A percentile compares a stretch with the other conserved stretches of the same genome.
phyloP scores from a whole-genome alignment of 352 stramenopile genomes.

The Phytophthora melonis region DNA sequence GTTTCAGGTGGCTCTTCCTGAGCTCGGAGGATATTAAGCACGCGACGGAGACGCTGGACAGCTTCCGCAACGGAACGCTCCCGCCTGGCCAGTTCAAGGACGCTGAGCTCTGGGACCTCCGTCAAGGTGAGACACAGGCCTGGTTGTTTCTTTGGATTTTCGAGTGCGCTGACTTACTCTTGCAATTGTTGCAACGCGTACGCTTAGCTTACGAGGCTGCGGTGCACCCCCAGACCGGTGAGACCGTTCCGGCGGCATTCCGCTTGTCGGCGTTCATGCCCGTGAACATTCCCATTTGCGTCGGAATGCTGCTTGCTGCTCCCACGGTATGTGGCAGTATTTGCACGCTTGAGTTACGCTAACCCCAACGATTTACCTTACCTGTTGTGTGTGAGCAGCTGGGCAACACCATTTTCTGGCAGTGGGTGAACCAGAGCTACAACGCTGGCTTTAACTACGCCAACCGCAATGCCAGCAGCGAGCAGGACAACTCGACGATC shows the following conservation, averaged over 20 bases:
- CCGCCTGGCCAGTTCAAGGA: conserved; percentile 55
- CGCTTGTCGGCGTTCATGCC: conserved; percentile 88
- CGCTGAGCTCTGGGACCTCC: conserved; percentile 81
- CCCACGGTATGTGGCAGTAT: conserved; percentile 56
- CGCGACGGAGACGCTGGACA: conserved; percentile 59
- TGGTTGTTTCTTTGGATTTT: not conserved
- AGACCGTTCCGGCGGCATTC: conserved; percentile 72
- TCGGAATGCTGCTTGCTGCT: conserved; percentile 84
- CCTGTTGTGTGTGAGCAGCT: conserved; percentile 36
- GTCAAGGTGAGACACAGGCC: conserved; percentile 46
- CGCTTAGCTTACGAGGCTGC: conserved; percentile 75
- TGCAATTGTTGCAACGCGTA: not conserved
- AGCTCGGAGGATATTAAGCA: conserved; percentile 72
- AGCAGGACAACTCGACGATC: conserved; percentile 80
- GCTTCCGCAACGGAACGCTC: conserved; percentile 65
- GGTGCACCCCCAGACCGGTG: conserved; percentile 85
- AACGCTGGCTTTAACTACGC: conserved; percentile 92
- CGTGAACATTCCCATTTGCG: conserved; percentile 90
- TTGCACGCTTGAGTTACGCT: conserved; percentile 1
- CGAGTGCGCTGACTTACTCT: conserved; percentile 6
- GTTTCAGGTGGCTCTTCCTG: conserved; percentile 69
- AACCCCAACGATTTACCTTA: not conserved
- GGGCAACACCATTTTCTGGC: conserved; percentile 88
- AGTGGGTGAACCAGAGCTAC: conserved; percentile 92
- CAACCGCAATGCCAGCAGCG: conserved; percentile 87